Conservation (phyloP, 805 yeast species). For the Candida xyloterini region DNA sequence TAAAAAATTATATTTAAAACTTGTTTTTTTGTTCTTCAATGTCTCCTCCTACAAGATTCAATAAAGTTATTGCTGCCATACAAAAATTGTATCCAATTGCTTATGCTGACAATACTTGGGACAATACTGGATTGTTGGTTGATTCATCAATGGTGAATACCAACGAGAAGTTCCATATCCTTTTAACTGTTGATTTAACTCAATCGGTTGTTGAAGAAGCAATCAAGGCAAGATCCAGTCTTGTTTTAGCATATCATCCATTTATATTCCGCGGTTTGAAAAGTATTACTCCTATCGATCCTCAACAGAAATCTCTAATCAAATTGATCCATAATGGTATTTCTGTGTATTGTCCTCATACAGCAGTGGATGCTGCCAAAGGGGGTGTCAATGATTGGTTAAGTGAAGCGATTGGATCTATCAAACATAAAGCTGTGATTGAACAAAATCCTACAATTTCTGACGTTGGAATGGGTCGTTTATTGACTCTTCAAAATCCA, state of each 20-base stretch:
- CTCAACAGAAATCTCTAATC: slow-evolving; percentile 79
- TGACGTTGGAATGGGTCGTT: slow-evolving; percentile 81
- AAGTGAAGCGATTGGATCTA: slow-evolving; percentile 48
- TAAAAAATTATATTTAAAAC: not conserved
- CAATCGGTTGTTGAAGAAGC: slow-evolving; percentile 85
- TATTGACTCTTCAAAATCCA: slow-evolving; percentile 47
- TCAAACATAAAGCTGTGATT: slow-evolving; percentile 36
- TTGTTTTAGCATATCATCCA: slow-evolving; percentile 89
- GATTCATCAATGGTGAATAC: slow-evolving; percentile 44
- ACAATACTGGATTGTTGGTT: slow-evolving; percentile 87
- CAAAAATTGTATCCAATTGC: slow-evolving; percentile 76
- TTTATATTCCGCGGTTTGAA: slow-evolving; percentile 90
- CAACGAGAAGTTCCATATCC: slow-evolving; percentile 33
- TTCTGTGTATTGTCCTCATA: slow-evolving; percentile 92
- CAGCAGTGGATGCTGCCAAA: slow-evolving; percentile 88
- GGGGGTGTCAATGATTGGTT: slow-evolving; percentile 97
- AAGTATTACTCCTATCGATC: slow-evolving; percentile 55
- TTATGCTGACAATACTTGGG: slow-evolving; percentile 89
- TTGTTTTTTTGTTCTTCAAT: slow-evolving; percentile 2
- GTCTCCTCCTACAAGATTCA: slow-evolving; percentile 32
- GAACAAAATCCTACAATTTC: slow-evolving; percentile 42
- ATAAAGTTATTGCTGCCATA: slow-evolving; percentile 47
- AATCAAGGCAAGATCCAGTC: slow-evolving; percentile 44
- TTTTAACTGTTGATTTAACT: slow-evolving; percentile 85
- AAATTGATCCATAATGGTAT: slow-evolving; percentile 72